Evolutionary conservation across 2,329 filamentous ascomycete genomes (phyloP).

Genomic region (Penicillium sp.): DNA sequence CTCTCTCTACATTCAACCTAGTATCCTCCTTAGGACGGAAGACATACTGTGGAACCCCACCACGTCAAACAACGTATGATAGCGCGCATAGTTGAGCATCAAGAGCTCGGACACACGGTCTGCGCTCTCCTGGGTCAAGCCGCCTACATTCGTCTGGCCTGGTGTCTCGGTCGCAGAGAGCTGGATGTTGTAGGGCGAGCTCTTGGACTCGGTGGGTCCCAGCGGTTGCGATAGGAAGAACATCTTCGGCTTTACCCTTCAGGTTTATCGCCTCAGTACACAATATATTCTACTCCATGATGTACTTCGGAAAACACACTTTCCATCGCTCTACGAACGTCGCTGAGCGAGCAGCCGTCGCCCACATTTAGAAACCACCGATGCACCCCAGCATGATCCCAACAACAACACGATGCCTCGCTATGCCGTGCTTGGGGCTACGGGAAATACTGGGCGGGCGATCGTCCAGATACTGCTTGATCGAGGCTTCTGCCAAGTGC

Average conservation of each 20-base stretch:
- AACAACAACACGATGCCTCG: neutral
- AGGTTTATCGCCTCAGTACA: neutral
- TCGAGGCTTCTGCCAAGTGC: neutral
- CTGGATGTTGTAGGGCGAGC: neutral
- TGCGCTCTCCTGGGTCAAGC: slow-evolving; percentile 5
- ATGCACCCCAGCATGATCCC: neutral
- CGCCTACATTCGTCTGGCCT: neutral
- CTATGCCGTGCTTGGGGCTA: slow-evolving; percentile 7
- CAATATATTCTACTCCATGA: too few relatives aligned
- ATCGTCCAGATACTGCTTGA: slow-evolving; percentile 10
- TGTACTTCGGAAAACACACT: neutral
- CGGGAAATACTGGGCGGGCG: slow-evolving; percentile 5
- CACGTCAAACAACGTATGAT: neutral
- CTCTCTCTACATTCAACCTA: too few relatives aligned
- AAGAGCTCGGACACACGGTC: slow-evolving; percentile 3
- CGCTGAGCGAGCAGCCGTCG: neutral
- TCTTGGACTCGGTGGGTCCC: neutral
- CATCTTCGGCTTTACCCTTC: neutral
- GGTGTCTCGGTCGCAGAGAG: neutral
- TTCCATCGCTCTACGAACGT: neutral
- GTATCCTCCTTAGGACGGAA: neutral
- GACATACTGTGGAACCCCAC: slow-evolving; percentile 7
- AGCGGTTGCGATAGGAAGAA: neutral
- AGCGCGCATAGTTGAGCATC: slow-evolving; percentile 7
- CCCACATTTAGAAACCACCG: neutral